Percentiles rank a stretch among this genome's conserved stretches.
Conservation (phyloP, 495 filamentous ascomycete genomes). For the Lichenothelia convexa region DNA sequence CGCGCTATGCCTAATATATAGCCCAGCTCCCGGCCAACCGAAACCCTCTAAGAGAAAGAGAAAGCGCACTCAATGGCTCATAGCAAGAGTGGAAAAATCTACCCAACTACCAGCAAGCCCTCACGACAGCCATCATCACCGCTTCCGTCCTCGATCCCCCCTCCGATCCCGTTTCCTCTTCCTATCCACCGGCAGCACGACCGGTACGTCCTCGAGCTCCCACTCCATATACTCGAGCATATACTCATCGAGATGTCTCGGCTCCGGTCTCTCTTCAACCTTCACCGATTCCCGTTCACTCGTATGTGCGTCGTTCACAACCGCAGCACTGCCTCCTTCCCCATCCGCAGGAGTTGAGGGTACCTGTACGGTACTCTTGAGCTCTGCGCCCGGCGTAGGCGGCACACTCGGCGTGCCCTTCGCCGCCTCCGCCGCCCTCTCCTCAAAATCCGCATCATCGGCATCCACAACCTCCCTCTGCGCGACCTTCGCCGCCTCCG, state of each 20-base stretch:
- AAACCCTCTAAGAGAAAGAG: too few relatives aligned
- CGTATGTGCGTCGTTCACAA: slow-evolving; percentile 13
- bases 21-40: too few relatives aligned
- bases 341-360: background rate
- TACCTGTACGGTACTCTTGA: too few relatives aligned
- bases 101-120: too few relatives aligned
- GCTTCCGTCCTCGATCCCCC: slow-evolving; percentile 32
- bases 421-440: slow-evolving; percentile 27
- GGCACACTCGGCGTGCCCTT: slow-evolving; percentile 22
- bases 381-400: slow-evolving; percentile 4
- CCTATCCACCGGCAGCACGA: slow-evolving; percentile 64
- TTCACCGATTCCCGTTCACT: slow-evolving; percentile 24
- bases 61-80: too few relatives aligned
- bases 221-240: slow-evolving; percentile 62
- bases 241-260: slow-evolving; percentile 73
- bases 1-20: too few relatives aligned
- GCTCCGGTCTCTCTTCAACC: slow-evolving; percentile 8
- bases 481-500: slow-evolving; percentile 68
- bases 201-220: slow-evolving; percentile 58
- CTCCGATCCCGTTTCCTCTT: slow-evolving; percentile 61
- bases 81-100: too few relatives aligned
- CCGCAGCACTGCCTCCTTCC: slow-evolving; percentile 7
- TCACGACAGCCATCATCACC: background rate
- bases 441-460: slow-evolving; percentile 85
- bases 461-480: slow-evolving; percentile 61